Evolutionary conservation across 179 eudicot species (phyloP), one percentile per base, ranked within the genome.

Genomic region (Gypsophila paniculata): DNA sequence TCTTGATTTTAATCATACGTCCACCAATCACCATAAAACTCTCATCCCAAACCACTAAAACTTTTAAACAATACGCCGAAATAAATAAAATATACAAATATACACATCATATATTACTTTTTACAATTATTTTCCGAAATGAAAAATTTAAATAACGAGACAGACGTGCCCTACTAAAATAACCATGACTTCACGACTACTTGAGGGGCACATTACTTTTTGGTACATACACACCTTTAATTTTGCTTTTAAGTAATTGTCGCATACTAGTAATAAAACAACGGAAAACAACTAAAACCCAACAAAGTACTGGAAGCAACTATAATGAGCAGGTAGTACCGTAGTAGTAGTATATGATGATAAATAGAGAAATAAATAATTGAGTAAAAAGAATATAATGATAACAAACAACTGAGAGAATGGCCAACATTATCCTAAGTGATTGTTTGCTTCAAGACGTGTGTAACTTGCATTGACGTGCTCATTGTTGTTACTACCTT

Each of bases 391-490:
- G 32, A 42, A 44, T n/a, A n/a, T n/a, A n/a, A n/a, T n/a, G 52
- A 22, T 11, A 61, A 65, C 52, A 65, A 65, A 65, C 52, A 64
- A 42, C 39, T 42, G 11, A 6, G 11, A 6, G 19, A 22, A 39
- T 39, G 53, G 11, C 51, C 18, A 65, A 42, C 69, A 65, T 42
- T 42, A 62, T 62, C 67, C 14, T 14, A 18, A 36, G 15, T n/a
- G n/a, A n/a, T 1, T 36, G 46, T 38, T 19, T 18, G 29, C 34
- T 42, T 11, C 69, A 39, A 42, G 53, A 65, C 18, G 11, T 42
- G 29, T 64, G 25, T 63, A 63, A 63, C 48, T 63, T 29, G 34
- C 34, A 29, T 29, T 63, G 22, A 65, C 53, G 69, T 65, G 69
- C 29, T 26, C 32, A 65, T 42, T 65, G 9, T 44, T 65, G 8